phyloP scores from a whole-genome alignment of 208 protist genomes.

The Trypanosoma rangeli region DNA sequence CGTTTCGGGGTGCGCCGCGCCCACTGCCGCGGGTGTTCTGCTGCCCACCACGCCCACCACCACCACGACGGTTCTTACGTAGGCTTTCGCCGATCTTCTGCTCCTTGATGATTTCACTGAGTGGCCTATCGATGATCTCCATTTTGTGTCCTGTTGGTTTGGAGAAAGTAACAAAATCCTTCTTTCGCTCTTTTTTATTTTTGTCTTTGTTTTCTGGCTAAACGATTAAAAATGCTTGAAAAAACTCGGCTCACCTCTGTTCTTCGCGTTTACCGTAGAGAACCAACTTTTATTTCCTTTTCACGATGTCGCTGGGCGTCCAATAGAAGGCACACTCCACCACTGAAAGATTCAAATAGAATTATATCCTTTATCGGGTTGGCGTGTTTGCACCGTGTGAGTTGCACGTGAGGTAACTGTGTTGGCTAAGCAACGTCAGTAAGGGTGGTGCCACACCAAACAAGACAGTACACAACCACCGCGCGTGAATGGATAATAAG shows the following conservation, averaged over 20 bases:
- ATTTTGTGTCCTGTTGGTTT: constrained; percentile 29
- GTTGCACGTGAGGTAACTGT: not conserved
- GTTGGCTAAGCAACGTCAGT: not conserved
- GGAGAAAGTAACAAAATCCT: not conserved
- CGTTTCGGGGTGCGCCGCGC: constrained; percentile 18
- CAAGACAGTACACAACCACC: not conserved
- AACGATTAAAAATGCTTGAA: not conserved
- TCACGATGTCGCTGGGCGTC: not conserved
- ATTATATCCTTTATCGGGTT: not conserved
- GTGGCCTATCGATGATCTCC: constrained; percentile 82
- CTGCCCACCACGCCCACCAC: constrained; percentile 20
- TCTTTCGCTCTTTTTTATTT: constrained; percentile 4
- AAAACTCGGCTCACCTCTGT: not conserved
- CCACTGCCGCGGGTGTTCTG: constrained; percentile 18
- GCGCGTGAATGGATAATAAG: not conserved
- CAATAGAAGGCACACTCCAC: not conserved
- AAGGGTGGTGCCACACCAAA: not conserved
- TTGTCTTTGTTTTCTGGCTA: not conserved
- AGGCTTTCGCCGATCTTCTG: constrained; percentile 81
- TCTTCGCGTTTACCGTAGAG: not conserved
- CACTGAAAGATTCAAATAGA: not conserved
- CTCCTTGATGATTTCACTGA: constrained; percentile 88
- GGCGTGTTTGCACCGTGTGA: constrained; percentile 10
- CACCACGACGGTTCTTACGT: constrained; percentile 36
- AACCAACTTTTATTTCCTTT: not conserved